A percentile compares a stretch with the other conserved stretches of the same genome.
Evolutionary conservation across 2,329 filamentous ascomycete species (phyloP).

Genomic region (Coniochaeta ligniaria): DNA sequence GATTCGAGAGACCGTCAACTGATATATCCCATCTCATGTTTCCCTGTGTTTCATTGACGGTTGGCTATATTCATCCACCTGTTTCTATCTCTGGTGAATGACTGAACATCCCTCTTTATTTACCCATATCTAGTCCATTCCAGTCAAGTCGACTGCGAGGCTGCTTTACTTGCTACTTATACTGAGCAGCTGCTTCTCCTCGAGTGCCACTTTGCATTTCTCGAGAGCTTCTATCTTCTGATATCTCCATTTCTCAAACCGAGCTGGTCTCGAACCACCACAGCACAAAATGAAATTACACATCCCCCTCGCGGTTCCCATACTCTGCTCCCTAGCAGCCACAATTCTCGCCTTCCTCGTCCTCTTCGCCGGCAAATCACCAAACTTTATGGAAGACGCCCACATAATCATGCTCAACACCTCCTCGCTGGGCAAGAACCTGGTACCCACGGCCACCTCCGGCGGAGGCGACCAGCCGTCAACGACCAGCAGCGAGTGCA

Average conservation of each 20-base stretch:
- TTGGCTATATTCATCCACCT: background rate
- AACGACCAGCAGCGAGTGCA: background rate
- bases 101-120: background rate
- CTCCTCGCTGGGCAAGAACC: slow-evolving; percentile 29
- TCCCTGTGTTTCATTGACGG: background rate
- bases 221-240: background rate
- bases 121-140: background rate
- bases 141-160: background rate
- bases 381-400: slow-evolving; percentile 27
- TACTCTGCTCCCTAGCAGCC: slow-evolving; percentile 23
- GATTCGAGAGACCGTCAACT: background rate
- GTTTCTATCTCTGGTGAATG: background rate
- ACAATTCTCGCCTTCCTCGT: slow-evolving; percentile 28
- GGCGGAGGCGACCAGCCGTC: slow-evolving; percentile 14
- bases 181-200: background rate
- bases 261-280: background rate
- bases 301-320: slow-evolving; percentile 12
- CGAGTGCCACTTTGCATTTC: background rate
- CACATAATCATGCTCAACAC: slow-evolving; percentile 33
- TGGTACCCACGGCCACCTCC: slow-evolving; percentile 19
- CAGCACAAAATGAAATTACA: background rate
- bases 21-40: background rate
- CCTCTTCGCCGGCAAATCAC: slow-evolving; percentile 29
- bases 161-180: background rate
- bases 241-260: background rate